phyloP scores from a whole-genome alignment of 352 stramenopile genomes.

The Phytophthora agathidicida region DNA sequence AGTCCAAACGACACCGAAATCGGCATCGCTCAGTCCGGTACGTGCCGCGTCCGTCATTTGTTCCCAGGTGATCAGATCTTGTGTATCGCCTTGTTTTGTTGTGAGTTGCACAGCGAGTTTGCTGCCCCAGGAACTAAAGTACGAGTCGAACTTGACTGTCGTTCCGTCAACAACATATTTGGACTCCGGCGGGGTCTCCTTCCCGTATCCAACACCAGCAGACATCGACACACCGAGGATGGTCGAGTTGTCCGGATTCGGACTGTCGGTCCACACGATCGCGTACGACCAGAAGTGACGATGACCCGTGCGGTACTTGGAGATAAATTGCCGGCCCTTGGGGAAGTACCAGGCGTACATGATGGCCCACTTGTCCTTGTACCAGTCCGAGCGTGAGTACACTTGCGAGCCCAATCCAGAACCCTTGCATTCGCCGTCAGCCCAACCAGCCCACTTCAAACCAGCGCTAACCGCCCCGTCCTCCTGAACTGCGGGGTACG shows the following conservation, averaged over 20 bases:
- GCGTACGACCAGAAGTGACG: constrained; percentile 13
- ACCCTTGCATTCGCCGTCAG: constrained; percentile 25
- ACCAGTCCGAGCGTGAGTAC: constrained; percentile 26
- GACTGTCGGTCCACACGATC: constrained; percentile 11
- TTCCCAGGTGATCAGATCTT: constrained; percentile 24
- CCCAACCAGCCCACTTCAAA: constrained; percentile 7
- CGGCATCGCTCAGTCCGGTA: neutral
- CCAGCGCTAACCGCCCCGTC: constrained; percentile 8
- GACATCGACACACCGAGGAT: constrained; percentile 24
- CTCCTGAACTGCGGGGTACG: constrained; percentile 13
- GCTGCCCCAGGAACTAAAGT: neutral
- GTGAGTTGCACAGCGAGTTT: neutral
- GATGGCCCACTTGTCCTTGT: constrained; percentile 31
- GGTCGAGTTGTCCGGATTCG: constrained; percentile 9
- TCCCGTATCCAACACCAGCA: neutral
- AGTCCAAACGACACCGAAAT: neutral
- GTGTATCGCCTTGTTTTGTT: neutral
- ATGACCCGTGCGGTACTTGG: neutral
- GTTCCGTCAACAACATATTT: constrained; percentile 14
- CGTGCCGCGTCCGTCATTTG: constrained; percentile 11
- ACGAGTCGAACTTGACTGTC: constrained; percentile 11
- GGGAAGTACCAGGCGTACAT: constrained; percentile 28
- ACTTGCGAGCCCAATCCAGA: constrained; percentile 25
- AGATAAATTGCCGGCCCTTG: constrained; percentile 1
- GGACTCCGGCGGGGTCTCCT: constrained; percentile 6